Percentiles rank a stretch among this genome's conserved stretches.
These are phyloP conservation scores for Camellia sinensis DNA, from an alignment of 148 eudicot species.

Conservation along the genomic window DNA sequence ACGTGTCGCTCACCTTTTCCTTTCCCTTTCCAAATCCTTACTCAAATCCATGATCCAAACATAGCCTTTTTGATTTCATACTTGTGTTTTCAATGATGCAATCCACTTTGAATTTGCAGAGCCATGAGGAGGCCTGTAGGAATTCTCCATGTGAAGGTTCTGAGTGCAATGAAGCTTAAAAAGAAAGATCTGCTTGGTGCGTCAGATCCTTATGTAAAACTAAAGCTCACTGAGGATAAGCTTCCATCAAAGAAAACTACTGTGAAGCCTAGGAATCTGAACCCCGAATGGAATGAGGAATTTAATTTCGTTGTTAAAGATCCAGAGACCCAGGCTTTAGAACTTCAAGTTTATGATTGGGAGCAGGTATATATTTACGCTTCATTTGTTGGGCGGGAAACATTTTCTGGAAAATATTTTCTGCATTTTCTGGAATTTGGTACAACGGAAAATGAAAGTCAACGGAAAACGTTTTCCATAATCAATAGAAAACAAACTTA, in stretches of 20 bases:
- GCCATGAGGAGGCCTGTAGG: constrained; percentile 83
- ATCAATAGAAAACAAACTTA: no score
- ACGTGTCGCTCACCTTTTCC: no score
- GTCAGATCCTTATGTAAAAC: constrained; percentile 83
- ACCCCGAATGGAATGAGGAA: constrained; percentile 96
- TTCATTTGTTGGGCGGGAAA: no score
- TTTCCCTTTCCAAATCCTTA: no score
- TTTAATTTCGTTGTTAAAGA: constrained; percentile 68
- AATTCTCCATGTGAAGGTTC: constrained; percentile 72
- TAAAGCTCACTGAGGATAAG: constrained; percentile 77
- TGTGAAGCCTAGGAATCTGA: constrained; percentile 82
- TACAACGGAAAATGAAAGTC: no score
- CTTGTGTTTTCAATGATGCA: not conserved
- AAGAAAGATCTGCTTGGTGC: constrained; percentile 89
- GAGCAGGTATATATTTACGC: constrained; percentile 54
- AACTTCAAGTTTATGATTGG: constrained; percentile 72
- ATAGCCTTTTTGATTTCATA: not conserved
- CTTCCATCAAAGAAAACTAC: constrained; percentile 84
- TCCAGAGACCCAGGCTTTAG: constrained; percentile 68
- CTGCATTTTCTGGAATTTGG: no score
- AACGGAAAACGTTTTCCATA: no score
- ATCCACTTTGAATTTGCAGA: constrained; percentile 39
- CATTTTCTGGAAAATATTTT: no score
- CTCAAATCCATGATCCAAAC: no score
- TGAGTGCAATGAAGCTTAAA: constrained; percentile 65